phyloP scores from a whole-genome alignment of 2,329 filamentous ascomycete genomes.

The Sporothrix phasma region DNA sequence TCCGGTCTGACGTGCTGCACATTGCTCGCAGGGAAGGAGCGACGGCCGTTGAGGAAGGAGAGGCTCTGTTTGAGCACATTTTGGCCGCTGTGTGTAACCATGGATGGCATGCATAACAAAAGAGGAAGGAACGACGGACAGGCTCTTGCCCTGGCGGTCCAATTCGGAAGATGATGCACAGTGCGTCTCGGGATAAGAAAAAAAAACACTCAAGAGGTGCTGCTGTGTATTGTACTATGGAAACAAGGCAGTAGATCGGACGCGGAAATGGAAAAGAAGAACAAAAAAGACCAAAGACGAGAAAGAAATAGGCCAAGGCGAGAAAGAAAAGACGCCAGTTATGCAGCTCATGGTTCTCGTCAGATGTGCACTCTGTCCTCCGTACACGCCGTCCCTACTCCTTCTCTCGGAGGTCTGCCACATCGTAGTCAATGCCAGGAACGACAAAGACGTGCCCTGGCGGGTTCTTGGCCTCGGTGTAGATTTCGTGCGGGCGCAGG shows the following conservation, averaged over 20 bases:
- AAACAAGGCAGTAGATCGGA: not conserved
- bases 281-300: not conserved
- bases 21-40: not conserved
- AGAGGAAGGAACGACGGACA: not conserved
- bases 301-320: not conserved
- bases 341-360: not conserved
- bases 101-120: not conserved
- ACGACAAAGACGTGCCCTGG: slow-evolving; percentile 61
- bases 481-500: slow-evolving; percentile 51
- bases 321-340: not conserved
- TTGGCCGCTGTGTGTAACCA: not conserved
- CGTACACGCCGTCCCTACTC: not conserved
- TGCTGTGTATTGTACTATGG: not conserved
- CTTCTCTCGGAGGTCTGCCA: slow-evolving; percentile 40
- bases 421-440: slow-evolving; percentile 50
- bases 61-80: not conserved
- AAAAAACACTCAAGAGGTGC: not conserved
- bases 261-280: not conserved
- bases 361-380: not conserved
- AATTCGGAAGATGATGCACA: not conserved
- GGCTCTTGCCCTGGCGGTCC: not conserved
- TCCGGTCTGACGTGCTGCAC: too few species aligned
- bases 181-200: not conserved
- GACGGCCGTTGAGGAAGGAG: too few species aligned
- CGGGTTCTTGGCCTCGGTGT: slow-evolving; percentile 61